Percentiles rank a stretch among this genome's conserved stretches.
These are phyloP conservation scores for Calocybe cyanea DNA, from an alignment of 768 basidiomycete species.

Conservation along the genomic window DNA sequence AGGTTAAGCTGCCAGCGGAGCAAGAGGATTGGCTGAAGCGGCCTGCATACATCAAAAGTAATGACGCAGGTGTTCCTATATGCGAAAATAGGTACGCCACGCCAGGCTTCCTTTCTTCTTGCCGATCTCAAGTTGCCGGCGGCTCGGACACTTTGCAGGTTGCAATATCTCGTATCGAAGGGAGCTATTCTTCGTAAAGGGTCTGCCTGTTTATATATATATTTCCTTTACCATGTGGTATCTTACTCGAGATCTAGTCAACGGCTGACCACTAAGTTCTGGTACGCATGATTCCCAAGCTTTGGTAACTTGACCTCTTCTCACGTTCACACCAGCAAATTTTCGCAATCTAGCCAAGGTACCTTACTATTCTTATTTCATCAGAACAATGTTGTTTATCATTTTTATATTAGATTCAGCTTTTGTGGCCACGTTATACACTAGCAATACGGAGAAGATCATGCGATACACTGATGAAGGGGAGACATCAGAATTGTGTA, in stretches of 20 bases:
- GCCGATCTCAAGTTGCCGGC: conserved; percentile 21
- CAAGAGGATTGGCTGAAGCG: conserved; percentile 78
- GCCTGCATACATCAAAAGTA: conserved; percentile 79
- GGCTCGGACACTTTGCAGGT: conserved; percentile 38
- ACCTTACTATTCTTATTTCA: conserved; percentile 4
- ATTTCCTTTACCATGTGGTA: conserved; percentile 17
- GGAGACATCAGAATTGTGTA: conserved; percentile 69
- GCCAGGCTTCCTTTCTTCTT: conserved; percentile 13
- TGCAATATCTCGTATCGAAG: conserved; percentile 86
- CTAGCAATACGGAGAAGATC: conserved; percentile 67
- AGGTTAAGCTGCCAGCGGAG: conserved; percentile 89
- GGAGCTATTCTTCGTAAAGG: conserved; percentile 85
- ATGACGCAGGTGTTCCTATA: conserved; percentile 71
- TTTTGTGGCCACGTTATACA: conserved; percentile 81
- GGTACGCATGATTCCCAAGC: conserved; percentile 40
- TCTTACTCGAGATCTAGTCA: conserved; percentile 45
- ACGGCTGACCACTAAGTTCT: conserved; percentile 77
- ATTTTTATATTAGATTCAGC: conserved; percentile 52
- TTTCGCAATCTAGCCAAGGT: conserved; percentile 61
- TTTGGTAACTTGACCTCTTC: conserved; percentile 1
- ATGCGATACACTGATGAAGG: conserved; percentile 88
- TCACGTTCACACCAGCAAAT: conserved; percentile 49
- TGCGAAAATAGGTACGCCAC: conserved; percentile 75
- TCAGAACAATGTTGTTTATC: conserved; percentile 1
- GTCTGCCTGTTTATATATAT: conserved; percentile 36